These are phyloP conservation scores for Carnegiea gigantea DNA, from an alignment of 179 eudicot species.

Conservation along the genomic window DNA sequence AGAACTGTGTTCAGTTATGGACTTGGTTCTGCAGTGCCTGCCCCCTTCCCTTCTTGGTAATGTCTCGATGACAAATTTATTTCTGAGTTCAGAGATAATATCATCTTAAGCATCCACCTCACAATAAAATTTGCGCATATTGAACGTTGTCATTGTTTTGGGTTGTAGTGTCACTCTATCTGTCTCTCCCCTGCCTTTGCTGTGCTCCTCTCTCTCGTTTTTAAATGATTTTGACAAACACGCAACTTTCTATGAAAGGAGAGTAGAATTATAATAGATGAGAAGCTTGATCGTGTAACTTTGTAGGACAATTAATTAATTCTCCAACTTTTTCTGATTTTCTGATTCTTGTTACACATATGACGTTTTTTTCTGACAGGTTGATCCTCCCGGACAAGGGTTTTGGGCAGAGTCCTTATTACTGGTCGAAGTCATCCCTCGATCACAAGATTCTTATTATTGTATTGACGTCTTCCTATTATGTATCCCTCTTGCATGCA, in stretches of 20 bases:
- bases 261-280: background rate
- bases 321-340: background rate
- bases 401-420: conserved; percentile 90
- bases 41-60: background rate
- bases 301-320: background rate
- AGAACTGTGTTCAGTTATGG: background rate
- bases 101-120: conserved; percentile 94
- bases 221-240: background rate
- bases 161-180: conserved; percentile 31
- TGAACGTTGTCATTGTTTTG: conserved; percentile 92
- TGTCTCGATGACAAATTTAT: background rate
- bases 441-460: conserved; percentile 93
- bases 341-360: background rate
- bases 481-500: conserved; percentile 85
- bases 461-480: conserved; percentile 87
- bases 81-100: conserved; percentile 59
- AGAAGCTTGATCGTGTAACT: background rate
- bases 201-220: background rate
- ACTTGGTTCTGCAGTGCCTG: background rate
- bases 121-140: conserved; percentile 88
- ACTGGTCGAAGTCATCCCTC: conserved; percentile 79
- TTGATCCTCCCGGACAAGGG: conserved; percentile 88
- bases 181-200: background rate
- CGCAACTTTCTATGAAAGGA: background rate
- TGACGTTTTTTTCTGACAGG: conserved; percentile 51